phyloP scores from a whole-genome alignment of 306 rosid genomes.

The Argentina anserina region DNA sequence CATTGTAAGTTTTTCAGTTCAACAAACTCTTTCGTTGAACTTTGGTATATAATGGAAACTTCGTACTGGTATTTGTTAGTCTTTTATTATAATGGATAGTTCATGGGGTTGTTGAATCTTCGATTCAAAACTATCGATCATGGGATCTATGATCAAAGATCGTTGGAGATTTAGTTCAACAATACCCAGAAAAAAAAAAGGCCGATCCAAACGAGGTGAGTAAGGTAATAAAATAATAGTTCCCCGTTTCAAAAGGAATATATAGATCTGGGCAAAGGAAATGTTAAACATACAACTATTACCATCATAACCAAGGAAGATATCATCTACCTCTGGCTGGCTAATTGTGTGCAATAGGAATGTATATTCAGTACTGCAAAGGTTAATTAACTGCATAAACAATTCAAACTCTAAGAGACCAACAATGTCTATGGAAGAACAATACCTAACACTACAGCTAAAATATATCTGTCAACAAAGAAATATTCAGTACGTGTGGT shows the following conservation, averaged over 20 bases:
- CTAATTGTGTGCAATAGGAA: background rate
- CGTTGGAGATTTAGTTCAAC: background rate
- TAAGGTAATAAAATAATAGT: background rate
- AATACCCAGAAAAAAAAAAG: background rate
- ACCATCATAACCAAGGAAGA: background rate
- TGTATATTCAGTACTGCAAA: too few species aligned
- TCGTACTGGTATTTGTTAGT: background rate
- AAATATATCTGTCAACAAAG: background rate
- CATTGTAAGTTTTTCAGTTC: background rate
- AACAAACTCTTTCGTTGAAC: background rate
- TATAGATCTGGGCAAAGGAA: background rate
- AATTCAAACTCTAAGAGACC: too few species aligned
- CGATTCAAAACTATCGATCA: background rate
- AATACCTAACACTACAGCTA: too few species aligned
- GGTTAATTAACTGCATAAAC: too few species aligned
- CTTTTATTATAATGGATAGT: background rate
- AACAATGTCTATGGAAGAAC: too few species aligned
- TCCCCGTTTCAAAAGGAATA: too few species aligned
- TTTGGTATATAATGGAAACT: background rate
- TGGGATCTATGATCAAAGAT: background rate
- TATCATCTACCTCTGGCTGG: background rate
- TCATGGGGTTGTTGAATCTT: conserved; percentile 2
- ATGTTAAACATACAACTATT: background rate
- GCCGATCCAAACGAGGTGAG: background rate
- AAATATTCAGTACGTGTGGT: too few species aligned